A percentile compares a stretch with the other conserved stretches of the same genome.
Conservation (phyloP, 2,329 filamentous ascomycete genomes). For the Cladosporium sphaerospermum region DNA sequence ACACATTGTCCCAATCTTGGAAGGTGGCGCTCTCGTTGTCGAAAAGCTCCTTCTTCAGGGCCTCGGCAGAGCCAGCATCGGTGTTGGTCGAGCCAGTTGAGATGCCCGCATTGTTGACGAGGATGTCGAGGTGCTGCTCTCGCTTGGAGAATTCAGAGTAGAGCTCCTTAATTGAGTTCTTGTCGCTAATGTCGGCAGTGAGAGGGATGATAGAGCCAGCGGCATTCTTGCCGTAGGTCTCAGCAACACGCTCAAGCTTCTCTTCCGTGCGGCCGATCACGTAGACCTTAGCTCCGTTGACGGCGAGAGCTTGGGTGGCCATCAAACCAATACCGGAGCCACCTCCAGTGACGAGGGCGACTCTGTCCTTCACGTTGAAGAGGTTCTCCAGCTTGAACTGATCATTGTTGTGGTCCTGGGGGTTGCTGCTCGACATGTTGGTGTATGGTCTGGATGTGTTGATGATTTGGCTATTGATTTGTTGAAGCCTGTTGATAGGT, state of each 20-base stretch:
- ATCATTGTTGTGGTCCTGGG: constrained; percentile 28
- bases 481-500: constrained; percentile 3
- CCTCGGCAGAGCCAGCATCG: constrained; percentile 36
- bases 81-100: constrained; percentile 34
- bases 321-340: constrained; percentile 45
- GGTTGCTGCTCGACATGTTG: constrained; percentile 25
- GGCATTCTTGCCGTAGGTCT: constrained; percentile 39
- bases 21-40: constrained; percentile 36
- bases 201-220: constrained; percentile 42
- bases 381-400: constrained; percentile 29
- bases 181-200: constrained; percentile 39
- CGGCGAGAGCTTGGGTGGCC: constrained; percentile 28
- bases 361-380: constrained; percentile 35
- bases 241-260: constrained; percentile 42
- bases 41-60: constrained; percentile 40
- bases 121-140: constrained; percentile 41
- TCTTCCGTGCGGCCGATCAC: constrained; percentile 43
- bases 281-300: constrained; percentile 40
- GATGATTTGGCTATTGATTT: constrained; percentile 13
- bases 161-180: constrained; percentile 38
- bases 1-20: constrained; percentile 41
- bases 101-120: constrained; percentile 46
- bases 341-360: constrained; percentile 40
- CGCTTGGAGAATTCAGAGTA: constrained; percentile 38
- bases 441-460: constrained; percentile 8